phyloP scores from a whole-genome alignment of 345 rosid species.

The Gossypium raimondii region DNA sequence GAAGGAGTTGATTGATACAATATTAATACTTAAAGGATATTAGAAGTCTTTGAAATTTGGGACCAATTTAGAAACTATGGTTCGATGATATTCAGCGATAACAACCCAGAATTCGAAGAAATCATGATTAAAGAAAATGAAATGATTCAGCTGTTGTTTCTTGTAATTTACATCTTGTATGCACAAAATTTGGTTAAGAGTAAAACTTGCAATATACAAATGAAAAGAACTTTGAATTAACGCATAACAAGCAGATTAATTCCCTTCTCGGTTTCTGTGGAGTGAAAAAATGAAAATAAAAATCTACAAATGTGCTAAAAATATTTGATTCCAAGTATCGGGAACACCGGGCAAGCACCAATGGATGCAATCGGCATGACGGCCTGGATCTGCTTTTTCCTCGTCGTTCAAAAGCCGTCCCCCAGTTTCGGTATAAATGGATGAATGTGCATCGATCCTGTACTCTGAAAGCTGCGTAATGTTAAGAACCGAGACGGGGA shows the following conservation, averaged over 20 bases:
- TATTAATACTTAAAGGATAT: no score
- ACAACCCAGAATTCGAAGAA: no score
- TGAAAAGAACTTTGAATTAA: not conserved
- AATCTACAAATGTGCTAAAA: slow-evolving; percentile 64
- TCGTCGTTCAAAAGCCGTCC: slow-evolving; percentile 63
- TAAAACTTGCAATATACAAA: not conserved
- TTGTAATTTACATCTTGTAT: not conserved
- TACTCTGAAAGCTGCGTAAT: slow-evolving; percentile 84
- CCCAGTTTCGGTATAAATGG: slow-evolving; percentile 70
- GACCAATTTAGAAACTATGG: no score
- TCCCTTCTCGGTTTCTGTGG: no score
- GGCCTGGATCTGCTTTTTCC: slow-evolving; percentile 58
- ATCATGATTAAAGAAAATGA: no score
- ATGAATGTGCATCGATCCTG: slow-evolving; percentile 75
- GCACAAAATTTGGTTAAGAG: not conserved
- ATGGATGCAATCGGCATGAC: slow-evolving; percentile 88
- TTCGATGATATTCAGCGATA: no score
- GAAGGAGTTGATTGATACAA: no score
- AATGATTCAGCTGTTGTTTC: not conserved
- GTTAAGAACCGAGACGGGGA: slow-evolving; percentile 65
- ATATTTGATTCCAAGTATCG: slow-evolving; percentile 81
- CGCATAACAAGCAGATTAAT: not conserved
- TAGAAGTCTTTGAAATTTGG: no score
- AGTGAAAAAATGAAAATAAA: not conserved
- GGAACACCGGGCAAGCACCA: slow-evolving; percentile 96